phyloP scores from a whole-genome alignment of 148 eudicot genomes.

The Rhododendron griersonianum region DNA sequence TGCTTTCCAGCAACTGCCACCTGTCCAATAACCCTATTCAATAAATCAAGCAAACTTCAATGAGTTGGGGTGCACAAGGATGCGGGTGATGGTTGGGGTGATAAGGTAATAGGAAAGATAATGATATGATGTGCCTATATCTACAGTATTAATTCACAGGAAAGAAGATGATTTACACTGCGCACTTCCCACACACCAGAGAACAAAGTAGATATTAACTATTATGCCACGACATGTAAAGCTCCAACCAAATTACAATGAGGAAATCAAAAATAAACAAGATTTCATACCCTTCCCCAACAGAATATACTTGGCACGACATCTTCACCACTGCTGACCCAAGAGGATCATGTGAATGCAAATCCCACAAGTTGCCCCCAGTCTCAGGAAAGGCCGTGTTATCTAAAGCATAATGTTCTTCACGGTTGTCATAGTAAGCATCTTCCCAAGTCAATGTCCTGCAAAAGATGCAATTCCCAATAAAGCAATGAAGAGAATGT shows the following conservation, averaged over 20 bases:
- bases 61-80: background rate
- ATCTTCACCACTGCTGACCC: conserved; percentile 76
- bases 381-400: conserved; percentile 26
- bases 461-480: conserved; percentile 16
- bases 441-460: conserved; percentile 89
- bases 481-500: background rate
- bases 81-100: background rate
- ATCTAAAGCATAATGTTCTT: conserved; percentile 30
- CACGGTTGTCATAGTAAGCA: conserved; percentile 56
- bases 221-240: background rate
- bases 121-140: background rate
- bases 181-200: background rate
- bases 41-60: conserved; percentile 9
- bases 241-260: background rate
- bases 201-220: background rate
- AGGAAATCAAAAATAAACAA: conserved; percentile 1
- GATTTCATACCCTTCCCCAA: conserved; percentile 80
- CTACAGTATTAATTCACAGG: background rate
- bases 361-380: conserved; percentile 36
- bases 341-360: conserved; percentile 55
- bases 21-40: conserved; percentile 68
- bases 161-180: background rate
- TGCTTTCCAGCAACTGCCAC: conserved; percentile 85
- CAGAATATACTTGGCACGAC: conserved; percentile 72
- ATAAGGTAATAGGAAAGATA: background rate